Evolutionary conservation across 805 yeast species (phyloP), one percentile per base, ranked within the genome.

Genomic region (Yarrowia sp.): DNA sequence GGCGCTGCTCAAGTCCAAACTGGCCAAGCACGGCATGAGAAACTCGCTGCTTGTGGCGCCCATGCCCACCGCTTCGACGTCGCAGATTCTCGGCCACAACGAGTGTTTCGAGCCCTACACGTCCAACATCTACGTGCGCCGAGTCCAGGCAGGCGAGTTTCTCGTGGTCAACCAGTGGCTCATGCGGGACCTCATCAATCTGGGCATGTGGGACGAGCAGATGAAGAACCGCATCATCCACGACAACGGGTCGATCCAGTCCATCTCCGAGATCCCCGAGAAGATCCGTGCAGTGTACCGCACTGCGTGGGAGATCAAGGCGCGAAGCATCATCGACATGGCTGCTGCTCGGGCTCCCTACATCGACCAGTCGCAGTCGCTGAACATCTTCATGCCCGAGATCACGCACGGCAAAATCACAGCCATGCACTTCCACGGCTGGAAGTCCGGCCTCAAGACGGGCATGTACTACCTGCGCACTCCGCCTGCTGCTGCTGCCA

Each of bases 51-150:
- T 92, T 16, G 88, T 92, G 32, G 97, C 96, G 1, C 91, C 96
- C 59, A 92, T 92, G 98, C 98, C 98, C 39, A 92, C 97, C 14
- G 97, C 98, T 1, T 89, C 97, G 0, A 92, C 97, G 0, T 91
- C 97, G 1, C 97, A 91, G 75, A 91, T 92, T 42, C 77, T 92
- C 61, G 97, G 97, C 16, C 90, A 81, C 77, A 90, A 84, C 64
- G 98, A 92, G 76, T 91, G 97, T 73, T 89, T 92, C 71, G 98
- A 93, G 73, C 98, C 98, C 6, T 82, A 84, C 68, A 90, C 97
- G 1, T 89, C 97, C 9, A 92, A 92, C 74, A 83, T 92, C 67
- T 92, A 90, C 73, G 81, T 88, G 25, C 83, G 97, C 66, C 82
- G 97, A 69, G 97, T 90, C 1, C 76, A 89, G 12, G 86, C 97